Percentiles rank a stretch among this genome's conserved stretches.
These are phyloP conservation scores for Pyrenophora teres DNA, from an alignment of 2,329 filamentous ascomycete genomes.

Conservation along the genomic window DNA sequence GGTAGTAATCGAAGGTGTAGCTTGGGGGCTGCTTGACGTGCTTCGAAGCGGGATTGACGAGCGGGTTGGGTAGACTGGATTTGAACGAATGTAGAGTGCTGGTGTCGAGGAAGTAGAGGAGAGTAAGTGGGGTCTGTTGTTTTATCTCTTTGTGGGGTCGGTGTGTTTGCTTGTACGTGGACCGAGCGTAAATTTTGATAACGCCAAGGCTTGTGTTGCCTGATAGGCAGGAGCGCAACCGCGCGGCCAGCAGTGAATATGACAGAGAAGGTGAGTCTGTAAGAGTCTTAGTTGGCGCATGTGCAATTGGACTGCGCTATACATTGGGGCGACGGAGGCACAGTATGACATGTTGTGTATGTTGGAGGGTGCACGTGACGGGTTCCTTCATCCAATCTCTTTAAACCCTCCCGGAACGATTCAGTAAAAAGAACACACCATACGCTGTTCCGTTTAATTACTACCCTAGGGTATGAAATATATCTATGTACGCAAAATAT, in stretches of 20 bases:
- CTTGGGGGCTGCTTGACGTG: background rate
- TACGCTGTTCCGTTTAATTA: background rate
- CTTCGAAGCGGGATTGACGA: background rate
- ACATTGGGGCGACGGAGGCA: too few species aligned
- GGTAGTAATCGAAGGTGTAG: slow-evolving; percentile 1
- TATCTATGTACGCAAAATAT: background rate
- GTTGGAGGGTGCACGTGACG: background rate
- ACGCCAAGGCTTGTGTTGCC: too few species aligned
- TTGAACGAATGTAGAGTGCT: slow-evolving; percentile 3
- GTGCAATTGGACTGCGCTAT: too few species aligned
- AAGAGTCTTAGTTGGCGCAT: too few species aligned
- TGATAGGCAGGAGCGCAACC: too few species aligned
- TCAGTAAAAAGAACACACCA: background rate
- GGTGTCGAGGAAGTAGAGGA: background rate
- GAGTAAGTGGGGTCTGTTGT: background rate
- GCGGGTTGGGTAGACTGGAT: background rate
- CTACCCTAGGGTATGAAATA: background rate
- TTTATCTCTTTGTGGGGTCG: background rate
- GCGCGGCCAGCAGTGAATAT: background rate
- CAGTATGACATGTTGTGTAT: too few species aligned
- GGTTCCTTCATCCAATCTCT: background rate
- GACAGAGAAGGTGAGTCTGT: background rate
- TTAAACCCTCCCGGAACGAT: background rate
- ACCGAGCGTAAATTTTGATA: background rate
- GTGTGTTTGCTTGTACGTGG: slow-evolving; percentile 9